Evolutionary conservation across 1,284 basidiomycete species (phyloP), one percentile per base, ranked within the genome.

Genomic region (Ceratobasidium sp.): DNA sequence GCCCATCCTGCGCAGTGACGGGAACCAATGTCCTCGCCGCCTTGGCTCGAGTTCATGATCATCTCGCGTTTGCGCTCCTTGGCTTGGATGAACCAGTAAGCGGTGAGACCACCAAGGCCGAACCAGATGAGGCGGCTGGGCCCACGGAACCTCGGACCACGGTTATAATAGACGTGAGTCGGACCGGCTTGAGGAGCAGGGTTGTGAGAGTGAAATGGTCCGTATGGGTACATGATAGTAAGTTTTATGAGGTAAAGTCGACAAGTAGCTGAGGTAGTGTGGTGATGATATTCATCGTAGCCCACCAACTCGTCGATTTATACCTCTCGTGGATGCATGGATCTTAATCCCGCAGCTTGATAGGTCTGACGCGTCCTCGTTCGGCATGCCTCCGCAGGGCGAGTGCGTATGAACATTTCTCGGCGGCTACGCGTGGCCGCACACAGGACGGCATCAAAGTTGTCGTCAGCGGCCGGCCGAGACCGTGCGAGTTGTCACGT

Each of bases 101-200:
- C 35, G 1, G 52, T 17, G 27, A 67, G 43, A 15, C 64, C 64
- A 34, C 64, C 64, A 1, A 67, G 25, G 27, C 50, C 64, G 31
- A 67, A 67, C 64, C 64, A 67, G 31, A 67, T n/a, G 29, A 67
- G 50, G 2, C 64, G 64, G 22, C 38, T 29, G 1, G 64, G 64
- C 2, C 64, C 64, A 7, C 58, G 53, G 20, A 34, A 55, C n/a
- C 29, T 35, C 13, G 17, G 34, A 35, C 58, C 58, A 17, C 52
- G 64, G 17, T 25, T 47, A 40, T 67, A 67, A 52, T 67, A 54
- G 40, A 67, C 25, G 35, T 67, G 38, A 20, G 64, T 67, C 1
- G 35, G 64, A 22, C 25, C 64, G 8, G 60, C 47, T 22, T 47
- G 45, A 22, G 45, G 45, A 47, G 31, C 54, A 20, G 50, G 38